Base-by-base conservation (phyloP, 768 basidiomycete genomes). In the Tricholoma furcatifolium region DNA sequence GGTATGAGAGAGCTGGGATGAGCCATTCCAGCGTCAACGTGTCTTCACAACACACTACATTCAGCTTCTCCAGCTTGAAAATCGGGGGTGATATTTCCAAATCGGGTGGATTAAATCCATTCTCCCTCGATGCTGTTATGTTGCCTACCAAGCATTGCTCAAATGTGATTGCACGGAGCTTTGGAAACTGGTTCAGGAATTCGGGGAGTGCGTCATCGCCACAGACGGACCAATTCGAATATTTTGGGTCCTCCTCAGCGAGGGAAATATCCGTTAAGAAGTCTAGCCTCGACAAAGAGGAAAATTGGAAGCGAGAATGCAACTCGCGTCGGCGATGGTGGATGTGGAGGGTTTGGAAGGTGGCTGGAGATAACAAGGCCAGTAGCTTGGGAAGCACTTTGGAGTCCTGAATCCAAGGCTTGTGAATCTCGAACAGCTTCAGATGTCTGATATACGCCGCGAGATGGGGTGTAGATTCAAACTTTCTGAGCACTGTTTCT, bases 121-220 rank as follows among this genome's bases (percentile, higher is more conserved):
- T 43, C 24, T 4, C 17, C 17, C 3, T 2, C 23, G 20, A 17
- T 21, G 17, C 14, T 21, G 7, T 50, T 39, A 34, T 50, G 48
- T 21, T 42, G 17, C 36, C 15, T 27, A 56, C 47, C 6, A 8
- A 24, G 47, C 58, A 60, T 3, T 21, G 5, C 5, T 50, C 41
- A 23, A 60, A 54, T 8, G 42, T 50, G 34, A 60, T 56, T 7
- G 44, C 49, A 31, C 43, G 54, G 7, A 60, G 51, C 30, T 53
- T 50, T 15, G 55, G 51, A 30, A 60, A 60, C 30, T 47, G 43
- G 48, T 56, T 56, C 31, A 60, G 40, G 38, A 60, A 53, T 2
- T 43, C 51, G 43, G 51, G 51, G 11, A 60, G 47, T 38, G 42
- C 48, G 21, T 34, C 32, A 41, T 60, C 58, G 32, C 53, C 42